Base-by-base conservation (phyloP, 345 rosid genomes). In the Eucalyptus regnans region DNA sequence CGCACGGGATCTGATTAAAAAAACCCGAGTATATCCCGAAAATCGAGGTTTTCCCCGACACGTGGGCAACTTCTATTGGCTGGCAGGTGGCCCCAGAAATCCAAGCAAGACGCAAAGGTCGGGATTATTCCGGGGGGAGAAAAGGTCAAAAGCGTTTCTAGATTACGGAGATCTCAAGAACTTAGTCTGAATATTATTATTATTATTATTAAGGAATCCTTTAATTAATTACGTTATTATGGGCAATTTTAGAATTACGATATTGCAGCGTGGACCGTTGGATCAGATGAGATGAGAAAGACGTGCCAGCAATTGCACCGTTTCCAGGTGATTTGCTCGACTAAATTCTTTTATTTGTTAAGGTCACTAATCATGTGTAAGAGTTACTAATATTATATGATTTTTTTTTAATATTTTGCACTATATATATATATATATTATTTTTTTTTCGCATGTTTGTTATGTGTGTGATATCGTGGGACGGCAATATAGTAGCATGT, bases 91-190 rank as follows among this genome's bases (percentile, higher is more conserved):
- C 8, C 79, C 43, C 11, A 16, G 9, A 56, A 9, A 22, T 23
- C 62, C 6, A 9, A 2, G 62, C 9, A 56, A 7, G 76, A n/a
- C 76, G 18, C 37, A n/a, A 64, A 27, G 71, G 71, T 13, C 71
- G 0, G 17, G 33, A 33, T 1, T 12, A 13, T 3, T 29, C 7
- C 4, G 3, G 17, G 27, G 4, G 60, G n/a, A 13, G 33, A 29
- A 62, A 66, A 31, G 41, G 79, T 66, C 79, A n/a, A 66, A 62
- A 33, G 10, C 17, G 11, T 7, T 66, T 66, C 79, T 66, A 66
- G 79, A 66, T 1, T 15, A 4, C 9, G 11, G 41, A 8, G 16
- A 15, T 66, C 79, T 37, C 10, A 4, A 31, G 43, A 8, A 4
- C 76, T n/a, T 54, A 13, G 79, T n/a, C 11, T 15, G 43, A 15